Conservation (phyloP, 148 eudicot genomes). For the Nyssa sinensis region DNA sequence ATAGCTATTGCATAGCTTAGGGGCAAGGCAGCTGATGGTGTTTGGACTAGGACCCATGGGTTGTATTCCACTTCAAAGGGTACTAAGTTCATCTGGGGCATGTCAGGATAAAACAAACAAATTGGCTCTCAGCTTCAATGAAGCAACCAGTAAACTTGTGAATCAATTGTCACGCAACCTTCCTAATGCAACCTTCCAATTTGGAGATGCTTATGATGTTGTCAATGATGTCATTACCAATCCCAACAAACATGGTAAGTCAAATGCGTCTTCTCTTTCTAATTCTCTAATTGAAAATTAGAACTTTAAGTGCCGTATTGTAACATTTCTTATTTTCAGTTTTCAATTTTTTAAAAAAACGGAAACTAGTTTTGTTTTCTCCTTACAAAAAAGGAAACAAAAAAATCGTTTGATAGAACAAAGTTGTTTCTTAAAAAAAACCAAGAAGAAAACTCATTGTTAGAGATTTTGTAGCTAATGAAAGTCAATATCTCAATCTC, state of each 20-base stretch:
- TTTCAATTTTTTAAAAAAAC: too few species aligned
- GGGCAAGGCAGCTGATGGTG: constrained; percentile 69
- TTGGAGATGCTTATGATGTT: constrained; percentile 88
- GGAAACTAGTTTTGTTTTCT: too few species aligned
- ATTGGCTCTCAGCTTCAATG: constrained; percentile 60
- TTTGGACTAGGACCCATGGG: constrained; percentile 94
- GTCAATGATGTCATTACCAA: constrained; percentile 70
- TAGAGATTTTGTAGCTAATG: too few species aligned
- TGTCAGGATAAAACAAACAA: constrained; percentile 76
- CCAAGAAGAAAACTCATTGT: too few species aligned
- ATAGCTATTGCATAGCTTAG: constrained; percentile 63
- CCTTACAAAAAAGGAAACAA: too few species aligned
- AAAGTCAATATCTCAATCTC: too few species aligned
- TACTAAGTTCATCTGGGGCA: constrained; percentile 55
- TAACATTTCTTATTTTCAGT: too few species aligned
- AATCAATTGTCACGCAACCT: constrained; percentile 44
- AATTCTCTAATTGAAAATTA: too few species aligned
- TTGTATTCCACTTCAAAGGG: constrained; percentile 89
- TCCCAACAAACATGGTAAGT: constrained; percentile 65
- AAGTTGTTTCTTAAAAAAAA: too few species aligned
- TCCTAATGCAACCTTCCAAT: constrained; percentile 54
- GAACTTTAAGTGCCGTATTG: too few species aligned
- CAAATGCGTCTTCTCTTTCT: not conserved
- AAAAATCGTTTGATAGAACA: too few species aligned
- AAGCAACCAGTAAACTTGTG: constrained; percentile 44